Evolutionary conservation across 148 eudicot species (phyloP).

Genomic region (Fagopyrum tataricum): DNA sequence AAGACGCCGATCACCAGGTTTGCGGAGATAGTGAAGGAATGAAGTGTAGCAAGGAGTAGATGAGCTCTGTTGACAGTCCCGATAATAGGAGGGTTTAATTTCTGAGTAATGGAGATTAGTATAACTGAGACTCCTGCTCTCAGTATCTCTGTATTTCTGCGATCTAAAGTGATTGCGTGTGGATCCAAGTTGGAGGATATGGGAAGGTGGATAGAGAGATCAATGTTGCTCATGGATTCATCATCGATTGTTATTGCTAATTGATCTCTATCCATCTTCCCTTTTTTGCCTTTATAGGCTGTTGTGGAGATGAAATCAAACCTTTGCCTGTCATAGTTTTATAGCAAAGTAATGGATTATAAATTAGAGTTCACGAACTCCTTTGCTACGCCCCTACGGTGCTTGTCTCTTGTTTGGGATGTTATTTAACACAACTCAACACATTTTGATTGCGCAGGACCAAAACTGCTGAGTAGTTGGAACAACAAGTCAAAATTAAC

Average conservation of each 20-base stretch:
- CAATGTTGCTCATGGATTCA: neutral
- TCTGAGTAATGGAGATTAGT: constrained; percentile 8
- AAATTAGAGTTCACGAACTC: too few species aligned
- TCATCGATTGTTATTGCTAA: constrained; percentile 1
- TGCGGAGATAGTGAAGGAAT: constrained; percentile 2
- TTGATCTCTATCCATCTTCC: constrained; percentile 1
- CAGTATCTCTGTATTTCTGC: neutral
- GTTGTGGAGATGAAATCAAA: neutral
- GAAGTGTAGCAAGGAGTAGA: neutral
- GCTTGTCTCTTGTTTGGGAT: too few species aligned
- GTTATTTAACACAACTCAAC: too few species aligned
- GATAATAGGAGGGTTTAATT: constrained; percentile 1
- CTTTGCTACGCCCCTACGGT: too few species aligned
- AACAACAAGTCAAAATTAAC: too few species aligned
- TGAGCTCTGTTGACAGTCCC: constrained; percentile 1
- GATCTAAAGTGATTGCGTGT: neutral
- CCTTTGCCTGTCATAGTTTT: constrained; percentile 3
- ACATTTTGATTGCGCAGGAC: too few species aligned
- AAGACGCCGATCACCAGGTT: constrained; percentile 1
- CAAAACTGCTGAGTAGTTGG: too few species aligned
- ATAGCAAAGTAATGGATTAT: neutral
- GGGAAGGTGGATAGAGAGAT: neutral
- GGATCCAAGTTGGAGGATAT: neutral
- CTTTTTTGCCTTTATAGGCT: neutral
- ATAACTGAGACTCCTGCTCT: constrained; percentile 3